Percentiles rank a stretch among this genome's conserved stretches.
phyloP scores from a whole-genome alignment of 1,284 basidiomycete genomes.

The Gomphus bonarii region DNA sequence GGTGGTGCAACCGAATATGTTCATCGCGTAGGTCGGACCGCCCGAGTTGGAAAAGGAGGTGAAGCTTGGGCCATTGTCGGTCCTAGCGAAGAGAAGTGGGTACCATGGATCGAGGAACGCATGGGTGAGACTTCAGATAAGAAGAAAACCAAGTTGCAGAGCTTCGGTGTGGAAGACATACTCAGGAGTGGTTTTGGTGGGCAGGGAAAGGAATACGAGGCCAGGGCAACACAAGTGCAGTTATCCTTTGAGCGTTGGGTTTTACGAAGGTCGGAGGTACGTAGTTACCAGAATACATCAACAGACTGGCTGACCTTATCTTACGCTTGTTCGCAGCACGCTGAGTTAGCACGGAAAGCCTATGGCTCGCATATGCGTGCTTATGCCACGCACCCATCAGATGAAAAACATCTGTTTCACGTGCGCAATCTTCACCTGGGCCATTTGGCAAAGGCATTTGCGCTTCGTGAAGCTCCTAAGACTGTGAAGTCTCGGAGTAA shows the following conservation, averaged over 20 bases:
- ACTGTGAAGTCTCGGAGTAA: conserved; percentile 33
- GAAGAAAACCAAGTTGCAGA: conserved; percentile 42
- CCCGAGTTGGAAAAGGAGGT: conserved; percentile 80
- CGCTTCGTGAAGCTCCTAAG: conserved; percentile 86
- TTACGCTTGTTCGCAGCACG: conserved; percentile 42
- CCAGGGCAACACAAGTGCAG: conserved; percentile 92
- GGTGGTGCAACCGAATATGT: conserved; percentile 95
- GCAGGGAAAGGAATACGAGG: conserved; percentile 70
- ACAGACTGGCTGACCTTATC: not conserved
- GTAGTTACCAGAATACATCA: conserved; percentile 16
- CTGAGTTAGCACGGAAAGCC: conserved; percentile 71
- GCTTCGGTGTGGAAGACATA: conserved; percentile 60
- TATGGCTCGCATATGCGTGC: conserved; percentile 92
- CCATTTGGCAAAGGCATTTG: conserved; percentile 95
- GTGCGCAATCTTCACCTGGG: conserved; percentile 90
- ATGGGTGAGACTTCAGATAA: conserved; percentile 46
- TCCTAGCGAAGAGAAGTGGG: conserved; percentile 83
- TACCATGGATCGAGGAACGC: conserved; percentile 74
- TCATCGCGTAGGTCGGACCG: conserved; percentile 94
- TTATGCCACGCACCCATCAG: conserved; percentile 93
- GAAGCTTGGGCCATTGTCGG: conserved; percentile 92
- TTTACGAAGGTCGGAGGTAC: conserved; percentile 58
- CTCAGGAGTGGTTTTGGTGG: conserved; percentile 82
- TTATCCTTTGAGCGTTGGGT: conserved; percentile 95
- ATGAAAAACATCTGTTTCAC: conserved; percentile 95